Evolutionary conservation across 352 stramenopile species (phyloP), one percentile per base, ranked within the genome.

Genomic region (Phytophthora chlamydospora): DNA sequence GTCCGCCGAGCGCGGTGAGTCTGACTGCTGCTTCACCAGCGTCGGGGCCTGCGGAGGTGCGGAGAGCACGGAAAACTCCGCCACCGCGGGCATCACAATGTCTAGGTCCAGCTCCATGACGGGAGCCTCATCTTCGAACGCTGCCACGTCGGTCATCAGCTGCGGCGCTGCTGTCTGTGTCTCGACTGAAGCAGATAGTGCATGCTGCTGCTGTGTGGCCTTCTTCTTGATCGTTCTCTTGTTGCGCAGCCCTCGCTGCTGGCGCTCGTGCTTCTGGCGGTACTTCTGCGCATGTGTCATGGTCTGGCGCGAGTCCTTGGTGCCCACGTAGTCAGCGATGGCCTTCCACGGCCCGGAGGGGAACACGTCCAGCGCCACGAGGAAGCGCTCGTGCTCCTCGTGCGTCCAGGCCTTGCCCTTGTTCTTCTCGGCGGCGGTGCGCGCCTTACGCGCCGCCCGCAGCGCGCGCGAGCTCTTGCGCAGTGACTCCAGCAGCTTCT

Each of bases 281-380:
- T 91, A 91, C 69, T 91, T 91, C 42, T 91, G 82, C 35, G 82
- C 82, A 52, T 91, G 82, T 0, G 82, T 91, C 82, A 91, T 91
- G 33, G 98, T 98, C 75, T 99, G 97, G 32, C 96, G 93, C 33
- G 93, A 80, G 66, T 88, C 83, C 60, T 85, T 84, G 14, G 78
- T 83, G 36, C 76, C 71, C 16, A 88, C 76, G 54, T 79, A 83
- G 42, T 78, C 72, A 10, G 78, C 78, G 40, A 88, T 85, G 41
- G 73, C 68, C 46, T 86, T 88, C 78, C 78, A 88, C 40, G 78
- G 78, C 1, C 78, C 78, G 0, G 78, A 86, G 34, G 78, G 78
- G 51, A 71, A 86, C 48, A 74, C 57, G 34, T 84, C 73, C n/a
- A 85, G 68, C 27, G 78, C 78, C 33, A 80, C 62, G 35, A 88